Percentiles rank a stretch among this genome's conserved stretches.
phyloP scores from a whole-genome alignment of 78 protist species.

The slime mould (Dictyostelium discoideum) region DNA sequence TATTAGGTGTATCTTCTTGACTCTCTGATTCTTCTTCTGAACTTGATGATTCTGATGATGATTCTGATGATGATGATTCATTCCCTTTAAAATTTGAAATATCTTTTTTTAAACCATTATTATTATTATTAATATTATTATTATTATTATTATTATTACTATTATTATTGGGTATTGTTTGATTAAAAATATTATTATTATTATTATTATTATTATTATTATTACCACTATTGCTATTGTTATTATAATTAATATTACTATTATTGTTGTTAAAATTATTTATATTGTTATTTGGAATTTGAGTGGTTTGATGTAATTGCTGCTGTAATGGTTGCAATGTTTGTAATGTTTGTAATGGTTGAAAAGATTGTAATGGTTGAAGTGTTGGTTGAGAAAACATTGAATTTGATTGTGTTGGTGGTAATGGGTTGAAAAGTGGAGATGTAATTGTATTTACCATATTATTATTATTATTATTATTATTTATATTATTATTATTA shows the following conservation, averaged over 20 bases:
- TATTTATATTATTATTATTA: too few species aligned
- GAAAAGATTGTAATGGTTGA: background rate
- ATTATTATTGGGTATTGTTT: too few species aligned
- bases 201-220: background rate
- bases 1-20: background rate
- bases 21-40: slow-evolving; percentile 11
- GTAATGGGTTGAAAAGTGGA: background rate
- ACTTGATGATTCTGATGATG: background rate
- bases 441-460: background rate
- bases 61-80: background rate
- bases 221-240: background rate
- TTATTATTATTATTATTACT: too few species aligned
- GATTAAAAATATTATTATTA: background rate
- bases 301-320: background rate
- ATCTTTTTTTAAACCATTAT: background rate
- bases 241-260: slow-evolving; percentile 6
- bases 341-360: background rate
- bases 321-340: background rate
- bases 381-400: background rate
- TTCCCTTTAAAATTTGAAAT: background rate
- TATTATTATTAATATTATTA: too few species aligned
- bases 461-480: too few species aligned
- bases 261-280: background rate
- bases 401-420: background rate
- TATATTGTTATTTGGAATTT: background rate